Evolutionary conservation across 1,139 yeast genomes (phyloP), one percentile per base, ranked within the genome.

Genomic region (Geotrichum cucujoidarum): DNA sequence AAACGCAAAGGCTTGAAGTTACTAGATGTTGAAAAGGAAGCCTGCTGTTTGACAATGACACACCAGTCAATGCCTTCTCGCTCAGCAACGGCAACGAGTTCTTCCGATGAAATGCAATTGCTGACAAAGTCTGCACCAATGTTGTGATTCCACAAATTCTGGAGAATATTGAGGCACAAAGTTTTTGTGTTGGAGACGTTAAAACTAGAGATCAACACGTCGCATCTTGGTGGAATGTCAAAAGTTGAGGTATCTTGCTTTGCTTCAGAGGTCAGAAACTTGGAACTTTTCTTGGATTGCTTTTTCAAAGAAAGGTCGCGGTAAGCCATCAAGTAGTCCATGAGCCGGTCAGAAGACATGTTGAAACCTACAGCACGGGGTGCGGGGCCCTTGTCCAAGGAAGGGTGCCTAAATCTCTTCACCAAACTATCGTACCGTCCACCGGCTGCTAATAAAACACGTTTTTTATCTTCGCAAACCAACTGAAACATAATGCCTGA

Each of bases 401-500:
- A 67, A 3, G 75, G 72, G 55, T 80, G 77, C 0, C 88, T 76
- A 53, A 87, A 75, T 16, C 81, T 75, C 2, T 77, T 70, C 18
- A 89, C 76, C 55, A 90, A 71, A 20, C 73, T 69, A 60, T 92
- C 97, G 60, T 88, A 92, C 45, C 98, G 71, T 1, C 98, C 98
- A 40, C 98, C 98, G 0, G 95, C 92, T 11, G 94, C 94, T 37
- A 87, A 68, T 37, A 90, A 80, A 73, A 57, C 59, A 16, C 53
- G 54, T 53, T 71, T 65, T 33, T 52, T 66, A 39, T 72, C 77
- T 51, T 84, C 84, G 57, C 79, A 77, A 0, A 88, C 77, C 0
- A 85, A 89, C 59, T 88, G 95, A 61, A 90, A 92, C 95, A 92
- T 88, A 1, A 90, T 68, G 0, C 95, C 95, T 21, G 81, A 81